Evolutionary conservation across 179 eudicot species (phyloP).

Genomic region (Sideroxylon spinosum): DNA sequence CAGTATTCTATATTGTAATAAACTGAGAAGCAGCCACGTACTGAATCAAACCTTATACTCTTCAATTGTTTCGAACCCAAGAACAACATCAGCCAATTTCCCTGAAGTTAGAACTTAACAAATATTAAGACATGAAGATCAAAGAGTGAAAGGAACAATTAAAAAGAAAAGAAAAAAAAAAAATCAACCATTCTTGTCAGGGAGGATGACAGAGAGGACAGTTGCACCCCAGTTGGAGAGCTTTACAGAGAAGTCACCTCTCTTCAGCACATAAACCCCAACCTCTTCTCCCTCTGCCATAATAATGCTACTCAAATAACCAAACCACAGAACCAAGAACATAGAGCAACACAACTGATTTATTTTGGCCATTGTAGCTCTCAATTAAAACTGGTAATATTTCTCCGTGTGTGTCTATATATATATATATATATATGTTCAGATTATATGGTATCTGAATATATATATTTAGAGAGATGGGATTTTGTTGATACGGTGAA

Average conservation of each 20-base stretch:
- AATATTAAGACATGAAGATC: too few relatives aligned
- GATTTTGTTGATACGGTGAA: too few relatives aligned
- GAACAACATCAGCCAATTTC: constrained; percentile 39
- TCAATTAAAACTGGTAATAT: too few relatives aligned
- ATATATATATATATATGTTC: too few relatives aligned
- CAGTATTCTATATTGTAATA: too few relatives aligned
- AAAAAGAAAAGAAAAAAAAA: neutral
- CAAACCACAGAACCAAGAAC: constrained; percentile 16
- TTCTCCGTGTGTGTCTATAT: too few relatives aligned
- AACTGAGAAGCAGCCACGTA: too few relatives aligned
- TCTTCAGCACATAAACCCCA: constrained; percentile 47
- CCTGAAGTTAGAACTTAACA: constrained; percentile 21
- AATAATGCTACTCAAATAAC: neutral
- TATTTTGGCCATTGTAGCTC: constrained; percentile 16
- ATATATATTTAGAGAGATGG: neutral
- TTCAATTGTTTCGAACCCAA: constrained; percentile 33
- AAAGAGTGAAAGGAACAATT: neutral
- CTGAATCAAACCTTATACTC: constrained; percentile 30
- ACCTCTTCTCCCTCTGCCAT: constrained; percentile 21
- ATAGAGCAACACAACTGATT: constrained; percentile 4
- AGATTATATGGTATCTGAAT: neutral
- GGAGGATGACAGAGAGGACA: constrained; percentile 43
- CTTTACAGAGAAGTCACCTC: constrained; percentile 49
- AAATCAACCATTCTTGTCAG: constrained; percentile 58
- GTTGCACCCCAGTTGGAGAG: constrained; percentile 74